Evolutionary conservation across 2,329 filamentous ascomycete genomes (phyloP), one percentile per base, ranked within the genome.

Genomic region (Xylariomycetidae sp.): DNA sequence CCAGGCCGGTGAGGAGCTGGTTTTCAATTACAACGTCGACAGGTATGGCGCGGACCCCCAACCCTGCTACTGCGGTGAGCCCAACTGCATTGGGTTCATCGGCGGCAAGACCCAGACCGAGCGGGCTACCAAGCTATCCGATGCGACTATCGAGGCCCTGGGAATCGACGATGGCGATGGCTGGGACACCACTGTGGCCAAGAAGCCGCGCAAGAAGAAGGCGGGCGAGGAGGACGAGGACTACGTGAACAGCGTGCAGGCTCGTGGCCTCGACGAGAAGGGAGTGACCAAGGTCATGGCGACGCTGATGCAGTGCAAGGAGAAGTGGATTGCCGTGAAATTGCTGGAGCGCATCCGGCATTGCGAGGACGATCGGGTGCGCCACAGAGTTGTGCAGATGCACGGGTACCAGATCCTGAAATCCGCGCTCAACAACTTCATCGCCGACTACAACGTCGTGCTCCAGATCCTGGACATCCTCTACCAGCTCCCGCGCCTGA

Each of bases 1-100:
- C 56, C 79, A 80, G 54, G 80, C 85, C 13, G 92, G 92, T 35
- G 92, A 98, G 60, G 92, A 98, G 60, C 69, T 98, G 36, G 89
- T 95, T 15, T 98, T 98, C 70, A 95, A 98, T 67, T 98, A 98
- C 75, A 98, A 98, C 52, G 92, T 98, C 46, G 92, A 98, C 61
- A 82, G 92, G 45, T 98, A 98, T 56, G 92, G 92, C 43, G 89
- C 92, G 26, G 88, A 98, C 49, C 90, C 92, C 26, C 90, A 96
- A 60, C 88, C 87, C 18, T 98, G 92, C 63, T 96, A 96, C 61
- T 98, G 92, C 59, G 89, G 79, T 42, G 92, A 98, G 61, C 72
- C 80, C 13, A 96, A 95, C 55, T 98, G 92, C 61, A 87, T 88
- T 14, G 92, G 92, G 34, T 96, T 87, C 61, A 95, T 98, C 47